Percentiles rank a stretch among this genome's conserved stretches.
Conservation (phyloP, 805 yeast species). For the Starmera caribaea region DNA sequence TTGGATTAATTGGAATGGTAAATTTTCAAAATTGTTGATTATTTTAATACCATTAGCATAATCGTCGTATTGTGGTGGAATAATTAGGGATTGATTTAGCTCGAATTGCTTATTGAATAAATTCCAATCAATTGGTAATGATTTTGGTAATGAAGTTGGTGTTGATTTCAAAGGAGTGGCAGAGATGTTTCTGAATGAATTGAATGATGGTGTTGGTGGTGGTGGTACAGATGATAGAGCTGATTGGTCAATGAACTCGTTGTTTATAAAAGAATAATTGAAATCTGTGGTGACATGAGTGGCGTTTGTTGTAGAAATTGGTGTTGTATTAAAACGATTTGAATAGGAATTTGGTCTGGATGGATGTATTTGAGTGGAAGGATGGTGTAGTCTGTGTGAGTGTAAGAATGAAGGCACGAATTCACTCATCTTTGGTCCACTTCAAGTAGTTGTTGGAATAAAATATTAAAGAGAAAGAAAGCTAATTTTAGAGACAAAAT, state of each 20-base stretch:
- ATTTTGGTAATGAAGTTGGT: slow-evolving; percentile 18
- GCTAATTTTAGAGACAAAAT: too few species aligned
- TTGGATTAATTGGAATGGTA: slow-evolving; percentile 19
- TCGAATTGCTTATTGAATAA: slow-evolving; percentile 19
- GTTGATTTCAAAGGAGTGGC: slow-evolving; percentile 15
- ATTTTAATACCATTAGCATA: not conserved
- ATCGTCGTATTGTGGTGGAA: slow-evolving; percentile 1
- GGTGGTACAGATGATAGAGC: not conserved
- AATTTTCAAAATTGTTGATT: slow-evolving; percentile 17
- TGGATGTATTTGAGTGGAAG: too few species aligned
- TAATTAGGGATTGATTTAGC: slow-evolving; percentile 11
- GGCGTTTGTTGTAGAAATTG: too few species aligned
- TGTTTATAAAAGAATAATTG: not conserved
- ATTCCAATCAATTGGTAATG: slow-evolving; percentile 20
- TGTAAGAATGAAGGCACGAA: too few species aligned
- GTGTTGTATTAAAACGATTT: too few species aligned
- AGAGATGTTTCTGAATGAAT: slow-evolving; percentile 15
- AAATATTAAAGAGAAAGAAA: too few species aligned
- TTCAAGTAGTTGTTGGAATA: too few species aligned
- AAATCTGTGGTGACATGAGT: too few species aligned
- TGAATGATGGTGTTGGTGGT: slow-evolving; percentile 1
- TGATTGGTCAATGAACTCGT: not conserved
- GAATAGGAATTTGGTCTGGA: too few species aligned
- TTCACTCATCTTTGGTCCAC: too few species aligned
- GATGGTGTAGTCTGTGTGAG: too few species aligned